Evolutionary conservation across 2,329 filamentous ascomycete species (phyloP), one percentile per base, ranked within the genome.

Genomic region (Mycogone perniciosa): DNA sequence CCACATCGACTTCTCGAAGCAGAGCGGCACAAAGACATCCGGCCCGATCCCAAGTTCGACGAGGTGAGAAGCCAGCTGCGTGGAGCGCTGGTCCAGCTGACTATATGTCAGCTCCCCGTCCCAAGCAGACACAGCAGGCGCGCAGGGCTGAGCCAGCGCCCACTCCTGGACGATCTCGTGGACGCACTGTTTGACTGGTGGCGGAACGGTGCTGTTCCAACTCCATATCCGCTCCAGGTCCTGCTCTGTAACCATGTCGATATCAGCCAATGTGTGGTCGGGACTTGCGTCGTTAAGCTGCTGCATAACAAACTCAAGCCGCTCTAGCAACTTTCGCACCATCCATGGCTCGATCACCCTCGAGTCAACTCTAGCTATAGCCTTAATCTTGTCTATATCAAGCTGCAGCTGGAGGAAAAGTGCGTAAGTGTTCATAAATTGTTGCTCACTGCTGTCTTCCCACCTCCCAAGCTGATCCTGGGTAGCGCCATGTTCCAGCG

Each of bases 71-170:
- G 46, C 42, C 6, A 55, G 33, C n/a, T 31, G n/a, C 10, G 38
- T 45, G 8, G 51, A 40, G 2, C 47, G 42, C 7, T 40, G 34
- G 34, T 58, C 54, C 6, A 64, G 42, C 11, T 61, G 54, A 13
- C 37, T 8, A 47, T 60, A 61, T 4, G 59, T 59, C 30, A 60
- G 42, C 4, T 40, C n/a, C 2, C 58, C 58, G 43, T 63, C 60
- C 60, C 60, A 63, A 1, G 56, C 52, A 31, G 48, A 53, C 3
- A 62, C 50, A 6, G 60, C 60, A 6, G 43, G 37, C n/a, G 42
- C 38, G n/a, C 53, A 26, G 7, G 57, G 55, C 20, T 31, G 37
- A 7, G 7, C 10, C n/a, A n/a, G 44, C 10, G 34, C 33, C 31
- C 37, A 9, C 6, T 47, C 44, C 7, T 30, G 20, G 44, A 51